Percentiles rank a stretch among this genome's conserved stretches.
Conservation (phyloP, 2,329 filamentous ascomycete genomes). For the Pleoardoris graminearum region DNA sequence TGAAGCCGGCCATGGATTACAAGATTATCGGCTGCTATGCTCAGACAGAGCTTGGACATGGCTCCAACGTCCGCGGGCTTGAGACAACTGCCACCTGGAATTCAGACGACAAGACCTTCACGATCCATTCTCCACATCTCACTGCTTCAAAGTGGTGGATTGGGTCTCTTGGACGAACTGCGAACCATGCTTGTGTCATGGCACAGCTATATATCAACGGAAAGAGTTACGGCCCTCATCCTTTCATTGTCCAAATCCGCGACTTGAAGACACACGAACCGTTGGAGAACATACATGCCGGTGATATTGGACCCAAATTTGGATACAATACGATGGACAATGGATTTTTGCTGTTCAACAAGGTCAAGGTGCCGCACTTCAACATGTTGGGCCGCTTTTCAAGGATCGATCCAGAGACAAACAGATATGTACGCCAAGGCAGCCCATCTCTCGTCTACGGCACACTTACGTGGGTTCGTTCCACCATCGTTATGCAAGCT, state of each 20-base stretch:
- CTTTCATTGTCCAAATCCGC: conserved; percentile 74
- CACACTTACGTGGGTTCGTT: conserved; percentile 75
- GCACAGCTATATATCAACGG: conserved; percentile 72
- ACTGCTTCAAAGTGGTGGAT: conserved; percentile 87
- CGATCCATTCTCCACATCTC: conserved; percentile 71
- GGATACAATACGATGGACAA: conserved; percentile 57
- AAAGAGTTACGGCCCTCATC: conserved; percentile 72
- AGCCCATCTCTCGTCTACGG: conserved; percentile 72
- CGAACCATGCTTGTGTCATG: conserved; percentile 78
- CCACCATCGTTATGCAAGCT: conserved; percentile 73
- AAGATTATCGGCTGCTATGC: conserved; percentile 78
- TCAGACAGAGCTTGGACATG: conserved; percentile 79
- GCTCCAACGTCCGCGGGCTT: conserved; percentile 65
- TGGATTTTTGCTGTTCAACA: conserved; percentile 76
- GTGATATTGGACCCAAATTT: conserved; percentile 80
- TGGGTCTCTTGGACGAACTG: conserved; percentile 73
- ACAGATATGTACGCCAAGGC: conserved; percentile 68
- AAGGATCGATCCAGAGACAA: conserved; percentile 67
- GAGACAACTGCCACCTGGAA: conserved; percentile 78
- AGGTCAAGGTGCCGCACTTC: conserved; percentile 73
- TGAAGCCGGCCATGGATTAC: conserved; percentile 69
- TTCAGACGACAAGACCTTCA: conserved; percentile 72
- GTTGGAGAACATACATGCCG: conserved; percentile 63
- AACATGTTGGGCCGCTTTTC: conserved; percentile 75
- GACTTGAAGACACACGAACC: conserved; percentile 57